Evolutionary conservation across 768 basidiomycete species (phyloP).

Genomic region (Chalciporus sphaerocephalus): DNA sequence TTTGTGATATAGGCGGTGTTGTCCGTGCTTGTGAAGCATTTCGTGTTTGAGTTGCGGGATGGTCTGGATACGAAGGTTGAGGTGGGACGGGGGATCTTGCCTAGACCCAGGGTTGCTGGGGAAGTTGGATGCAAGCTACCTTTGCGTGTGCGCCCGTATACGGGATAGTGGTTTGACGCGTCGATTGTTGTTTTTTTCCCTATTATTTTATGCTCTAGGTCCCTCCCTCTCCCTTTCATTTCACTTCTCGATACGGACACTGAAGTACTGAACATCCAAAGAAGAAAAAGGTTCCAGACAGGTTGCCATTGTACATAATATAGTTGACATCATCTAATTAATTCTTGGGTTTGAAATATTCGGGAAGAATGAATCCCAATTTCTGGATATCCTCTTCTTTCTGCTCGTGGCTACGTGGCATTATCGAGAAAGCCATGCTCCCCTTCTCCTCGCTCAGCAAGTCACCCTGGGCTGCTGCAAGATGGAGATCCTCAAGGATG

Average conservation of each 20-base stretch:
- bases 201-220: background rate
- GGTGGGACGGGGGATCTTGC: constrained; percentile 1
- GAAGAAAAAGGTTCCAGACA: no score
- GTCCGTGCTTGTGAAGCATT: constrained; percentile 39
- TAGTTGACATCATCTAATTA: background rate
- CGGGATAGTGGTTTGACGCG: background rate
- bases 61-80: constrained; percentile 28
- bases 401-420: constrained; percentile 59
- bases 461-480: constrained; percentile 47
- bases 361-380: constrained; percentile 71
- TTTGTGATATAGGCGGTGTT: constrained; percentile 37
- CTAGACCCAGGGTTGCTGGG: constrained; percentile 8
- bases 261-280: no score
- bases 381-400: constrained; percentile 60
- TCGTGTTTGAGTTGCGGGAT: constrained; percentile 33
- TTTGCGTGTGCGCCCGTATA: constrained; percentile 15
- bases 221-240: no score
- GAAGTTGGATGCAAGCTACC: constrained; percentile 23
- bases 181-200: background rate
- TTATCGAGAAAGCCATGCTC: constrained; percentile 81
- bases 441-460: constrained; percentile 69
- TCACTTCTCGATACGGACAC: background rate
- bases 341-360: constrained; percentile 50
- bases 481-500: constrained; percentile 67
- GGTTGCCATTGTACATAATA: no score